Base-by-base conservation (phyloP, 768 basidiomycete genomes). In the Gloeostereum incarnatum region DNA sequence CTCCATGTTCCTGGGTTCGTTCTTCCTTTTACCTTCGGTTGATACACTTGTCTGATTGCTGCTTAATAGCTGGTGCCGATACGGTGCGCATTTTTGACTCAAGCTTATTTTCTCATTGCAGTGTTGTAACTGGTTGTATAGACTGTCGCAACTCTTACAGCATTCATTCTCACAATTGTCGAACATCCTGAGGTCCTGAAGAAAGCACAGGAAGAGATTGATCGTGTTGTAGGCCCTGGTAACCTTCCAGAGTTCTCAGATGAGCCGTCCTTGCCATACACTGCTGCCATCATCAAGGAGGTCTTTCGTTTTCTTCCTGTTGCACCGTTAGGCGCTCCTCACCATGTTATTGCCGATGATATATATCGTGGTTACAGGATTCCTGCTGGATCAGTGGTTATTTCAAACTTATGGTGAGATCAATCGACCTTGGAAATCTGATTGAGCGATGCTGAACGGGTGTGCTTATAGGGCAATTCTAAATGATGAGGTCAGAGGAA, bases 1-100 rank as follows among this genome's bases (percentile, higher is more conserved):
- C 6, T 45, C 55, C 1, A 49, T 53, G 51, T 57, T 50, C 35
- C 39, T 48, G 26, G 54, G 57, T 55, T 23, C 35, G 45, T 33
- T 10, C 14, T 14, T 13, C 20, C 7, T 18, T 9, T 16, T 18
- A 9, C 14, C 34, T 20, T 31, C 27, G 10, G 8, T 16, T 13
- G 4, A 36, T 7, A 4, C 17, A 20, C 6, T n/a, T 17, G 6
- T 1, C 31, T 43, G 16, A 38, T 31, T 14, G 7, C 31, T 25
- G 5, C 8, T 17, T 30, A 16, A 14, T 20, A 43, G 42, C 38
- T 25, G 43, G 26, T 1, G 40, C 43, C 8, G 43, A 44, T 31
- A 39, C 43, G 16, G 43, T 44, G 23, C 14, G 43, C 33, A 18
- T 14, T 24, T 21, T 13, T 21, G n/a, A 16, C 17, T 41, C 2